These are phyloP conservation scores for Eucalyptus urophylla DNA, from an alignment of 345 rosid genomes.

Conservation along the genomic window DNA sequence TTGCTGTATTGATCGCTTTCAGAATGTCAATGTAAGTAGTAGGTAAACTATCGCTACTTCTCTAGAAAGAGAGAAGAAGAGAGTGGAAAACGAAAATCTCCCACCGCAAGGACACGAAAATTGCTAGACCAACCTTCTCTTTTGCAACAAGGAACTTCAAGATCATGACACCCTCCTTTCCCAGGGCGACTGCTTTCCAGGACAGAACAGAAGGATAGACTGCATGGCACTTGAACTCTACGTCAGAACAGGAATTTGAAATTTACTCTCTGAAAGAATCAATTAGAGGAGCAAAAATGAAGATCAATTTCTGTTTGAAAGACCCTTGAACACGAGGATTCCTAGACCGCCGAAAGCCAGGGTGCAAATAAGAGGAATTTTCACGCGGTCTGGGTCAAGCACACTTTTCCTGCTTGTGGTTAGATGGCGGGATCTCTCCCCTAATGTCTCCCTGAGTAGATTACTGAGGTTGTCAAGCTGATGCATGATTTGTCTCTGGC, in stretches of 20 bases:
- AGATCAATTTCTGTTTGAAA: conserved; percentile 17
- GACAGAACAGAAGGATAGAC: not conserved
- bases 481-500: conserved; percentile 75
- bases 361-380: conserved; percentile 38
- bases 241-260: not conserved
- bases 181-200: not conserved
- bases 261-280: not conserved
- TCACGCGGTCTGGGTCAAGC: conserved; percentile 17
- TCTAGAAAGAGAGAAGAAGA: not conserved
- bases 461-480: conserved; percentile 55
- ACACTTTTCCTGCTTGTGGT: conserved; percentile 15
- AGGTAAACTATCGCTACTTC: not conserved
- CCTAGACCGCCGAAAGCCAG: conserved; percentile 64
- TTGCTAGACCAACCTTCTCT: not conserved
- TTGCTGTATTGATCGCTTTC: not conserved
- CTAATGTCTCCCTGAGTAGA: conserved; percentile 36
- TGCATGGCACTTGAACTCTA: not conserved
- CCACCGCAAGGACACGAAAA: not conserved
- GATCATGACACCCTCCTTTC: not conserved
- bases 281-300: not conserved
- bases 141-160: not conserved
- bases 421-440: conserved; percentile 24
- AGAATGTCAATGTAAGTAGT: not conserved
- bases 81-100: not conserved
- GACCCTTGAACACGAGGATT: conserved; percentile 33